phyloP scores from a whole-genome alignment of 2,329 filamentous ascomycete genomes.

The Trichoderma brevicompactum region DNA sequence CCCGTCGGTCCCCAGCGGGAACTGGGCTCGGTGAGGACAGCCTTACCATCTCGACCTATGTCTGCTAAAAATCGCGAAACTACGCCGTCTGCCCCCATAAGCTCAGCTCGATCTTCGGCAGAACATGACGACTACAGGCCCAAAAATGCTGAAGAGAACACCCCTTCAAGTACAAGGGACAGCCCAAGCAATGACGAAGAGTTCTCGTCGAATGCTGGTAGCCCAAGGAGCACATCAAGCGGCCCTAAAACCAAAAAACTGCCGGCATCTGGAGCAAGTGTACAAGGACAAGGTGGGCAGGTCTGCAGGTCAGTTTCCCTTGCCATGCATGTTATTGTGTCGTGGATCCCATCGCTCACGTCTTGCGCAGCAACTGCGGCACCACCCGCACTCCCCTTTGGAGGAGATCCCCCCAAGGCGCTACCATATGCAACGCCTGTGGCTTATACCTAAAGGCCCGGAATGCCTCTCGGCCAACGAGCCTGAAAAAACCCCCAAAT shows the following conservation, averaged over 20 bases:
- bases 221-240: slow-evolving; percentile 35
- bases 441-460: slow-evolving; percentile 92
- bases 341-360: slow-evolving; percentile 8
- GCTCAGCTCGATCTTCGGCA: slow-evolving; percentile 34
- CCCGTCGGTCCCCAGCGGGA: slow-evolving; percentile 40
- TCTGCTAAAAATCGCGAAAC: slow-evolving; percentile 40
- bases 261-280: slow-evolving; percentile 20
- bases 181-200: slow-evolving; percentile 35
- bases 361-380: slow-evolving; percentile 76
- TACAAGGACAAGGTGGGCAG: slow-evolving; percentile 59
- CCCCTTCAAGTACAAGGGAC: slow-evolving; percentile 37
- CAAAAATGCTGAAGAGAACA: slow-evolving; percentile 34
- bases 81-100: slow-evolving; percentile 30
- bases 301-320: slow-evolving; percentile 67
- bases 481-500: slow-evolving; percentile 76
- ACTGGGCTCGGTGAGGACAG: slow-evolving; percentile 41
- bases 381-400: slow-evolving; percentile 94
- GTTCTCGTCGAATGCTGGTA: slow-evolving; percentile 38
- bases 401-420: slow-evolving; percentile 89
- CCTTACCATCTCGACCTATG: slow-evolving; percentile 46
- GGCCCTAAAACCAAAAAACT: slow-evolving; percentile 31
- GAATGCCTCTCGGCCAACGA: slow-evolving; percentile 88
- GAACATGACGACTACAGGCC: slow-evolving; percentile 34
- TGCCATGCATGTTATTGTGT: neutral
- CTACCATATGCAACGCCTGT: slow-evolving; percentile 97